phyloP scores from a whole-genome alignment of 2,329 filamentous ascomycete species.

The Cercospora citrullina region DNA sequence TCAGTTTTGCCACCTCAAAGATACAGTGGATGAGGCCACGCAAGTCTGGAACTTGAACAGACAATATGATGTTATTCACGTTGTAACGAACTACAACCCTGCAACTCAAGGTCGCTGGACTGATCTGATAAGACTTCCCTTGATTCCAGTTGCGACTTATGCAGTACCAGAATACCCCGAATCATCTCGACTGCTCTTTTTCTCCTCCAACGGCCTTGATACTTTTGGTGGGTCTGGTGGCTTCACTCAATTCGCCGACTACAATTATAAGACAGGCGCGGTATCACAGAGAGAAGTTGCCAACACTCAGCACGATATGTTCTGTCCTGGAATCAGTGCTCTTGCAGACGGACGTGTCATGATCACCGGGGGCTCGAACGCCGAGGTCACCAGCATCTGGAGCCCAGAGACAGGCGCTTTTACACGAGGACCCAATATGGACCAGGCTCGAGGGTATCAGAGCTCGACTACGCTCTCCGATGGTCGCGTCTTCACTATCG shows the following conservation, averaged over 20 bases:
- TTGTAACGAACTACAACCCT: neutral
- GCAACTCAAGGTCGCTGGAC: constrained; percentile 16
- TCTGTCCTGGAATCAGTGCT: constrained; percentile 57
- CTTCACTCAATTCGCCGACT: constrained; percentile 20
- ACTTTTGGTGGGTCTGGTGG: constrained; percentile 7
- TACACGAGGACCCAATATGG: constrained; percentile 47
- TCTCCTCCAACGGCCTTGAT: constrained; percentile 4
- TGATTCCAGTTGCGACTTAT: constrained; percentile 19
- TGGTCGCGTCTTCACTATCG: constrained; percentile 45
- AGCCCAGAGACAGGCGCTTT: constrained; percentile 44
- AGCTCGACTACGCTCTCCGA: constrained; percentile 53
- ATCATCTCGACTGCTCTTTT: constrained; percentile 10
- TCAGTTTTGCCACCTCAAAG: constrained; percentile 8
- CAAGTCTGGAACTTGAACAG: constrained; percentile 7
- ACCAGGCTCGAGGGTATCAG: constrained; percentile 53
- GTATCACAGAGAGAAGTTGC: constrained; percentile 27
- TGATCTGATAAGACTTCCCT: constrained; percentile 11
- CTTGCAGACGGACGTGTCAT: constrained; percentile 53
- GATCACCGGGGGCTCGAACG: constrained; percentile 56
- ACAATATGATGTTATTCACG: constrained; percentile 8
- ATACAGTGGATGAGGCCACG: neutral
- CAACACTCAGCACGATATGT: constrained; percentile 56
- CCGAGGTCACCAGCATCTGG: constrained; percentile 53
- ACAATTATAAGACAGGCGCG: constrained; percentile 16
- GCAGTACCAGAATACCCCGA: constrained; percentile 17